These are phyloP conservation scores for Trichoderma brevicompactum DNA, from an alignment of 2,329 filamentous ascomycete species.

Conservation along the genomic window DNA sequence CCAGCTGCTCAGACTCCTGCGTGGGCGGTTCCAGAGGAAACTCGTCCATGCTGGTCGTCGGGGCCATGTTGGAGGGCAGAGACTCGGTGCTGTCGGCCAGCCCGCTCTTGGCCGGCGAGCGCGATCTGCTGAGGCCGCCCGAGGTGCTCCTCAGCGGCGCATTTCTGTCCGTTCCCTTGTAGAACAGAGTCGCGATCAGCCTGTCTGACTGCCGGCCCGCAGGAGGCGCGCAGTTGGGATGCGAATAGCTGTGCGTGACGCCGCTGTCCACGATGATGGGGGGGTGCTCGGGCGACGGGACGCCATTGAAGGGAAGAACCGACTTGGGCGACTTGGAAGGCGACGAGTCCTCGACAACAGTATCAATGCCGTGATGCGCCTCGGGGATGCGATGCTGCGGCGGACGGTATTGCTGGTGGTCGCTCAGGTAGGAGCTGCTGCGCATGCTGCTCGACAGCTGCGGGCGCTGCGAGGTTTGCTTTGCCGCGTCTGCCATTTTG, in stretches of 20 bases:
- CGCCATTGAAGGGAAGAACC: slow-evolving; percentile 60
- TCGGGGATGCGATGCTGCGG: slow-evolving; percentile 54
- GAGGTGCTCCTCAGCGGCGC: slow-evolving; percentile 42
- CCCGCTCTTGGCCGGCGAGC: slow-evolving; percentile 38
- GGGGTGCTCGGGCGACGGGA: slow-evolving; percentile 63
- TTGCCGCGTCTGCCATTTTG: slow-evolving; percentile 31
- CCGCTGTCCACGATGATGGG: slow-evolving; percentile 66
- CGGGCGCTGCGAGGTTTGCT: slow-evolving; percentile 48
- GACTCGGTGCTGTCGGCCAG: slow-evolving; percentile 43
- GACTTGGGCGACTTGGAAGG: slow-evolving; percentile 45
- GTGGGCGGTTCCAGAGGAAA: slow-evolving; percentile 65
- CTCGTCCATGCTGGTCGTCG: slow-evolving; percentile 60
- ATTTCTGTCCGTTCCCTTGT: slow-evolving; percentile 53
- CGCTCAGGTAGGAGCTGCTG: slow-evolving; percentile 65
- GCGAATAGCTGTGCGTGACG: slow-evolving; percentile 64
- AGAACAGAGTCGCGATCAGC: slow-evolving; percentile 67
- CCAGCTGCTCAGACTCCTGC: slow-evolving; percentile 59
- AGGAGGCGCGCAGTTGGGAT: slow-evolving; percentile 63
- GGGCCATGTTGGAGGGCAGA: slow-evolving; percentile 59
- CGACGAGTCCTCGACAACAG: slow-evolving; percentile 61
- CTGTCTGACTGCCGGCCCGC: slow-evolving; percentile 54
- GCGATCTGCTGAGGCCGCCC: slow-evolving; percentile 30
- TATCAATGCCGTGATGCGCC: slow-evolving; percentile 65
- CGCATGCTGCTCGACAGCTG: slow-evolving; percentile 57
- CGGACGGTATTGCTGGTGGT: slow-evolving; percentile 67